Conservation (phyloP, 2,329 filamentous ascomycete genomes). For the Phaeosphaeria sp. region DNA sequence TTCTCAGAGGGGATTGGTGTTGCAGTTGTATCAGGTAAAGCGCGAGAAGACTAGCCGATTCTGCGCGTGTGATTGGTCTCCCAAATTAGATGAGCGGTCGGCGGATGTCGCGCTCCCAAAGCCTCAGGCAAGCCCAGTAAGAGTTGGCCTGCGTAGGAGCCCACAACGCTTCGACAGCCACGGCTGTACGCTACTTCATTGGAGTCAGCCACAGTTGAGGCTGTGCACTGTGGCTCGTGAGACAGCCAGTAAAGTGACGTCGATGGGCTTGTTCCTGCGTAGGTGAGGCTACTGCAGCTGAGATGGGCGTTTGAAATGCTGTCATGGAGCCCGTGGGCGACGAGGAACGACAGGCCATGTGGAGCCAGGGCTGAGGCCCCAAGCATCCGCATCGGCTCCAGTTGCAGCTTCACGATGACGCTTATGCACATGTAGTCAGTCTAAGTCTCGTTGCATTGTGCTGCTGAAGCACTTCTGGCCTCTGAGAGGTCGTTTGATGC, state of each 20-base stretch:
- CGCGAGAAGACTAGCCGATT: slow-evolving; percentile 23
- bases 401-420: slow-evolving; percentile 36
- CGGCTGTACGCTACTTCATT: slow-evolving; percentile 19
- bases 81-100: slow-evolving; percentile 17
- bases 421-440: slow-evolving; percentile 42
- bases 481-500: slow-evolving; percentile 37
- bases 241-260: slow-evolving; percentile 41
- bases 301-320: slow-evolving; percentile 30
- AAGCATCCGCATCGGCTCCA: slow-evolving; percentile 17
- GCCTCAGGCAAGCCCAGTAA: slow-evolving; percentile 26
- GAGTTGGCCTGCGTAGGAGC: slow-evolving; percentile 25
- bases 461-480: slow-evolving; percentile 33
- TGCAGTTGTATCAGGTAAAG: slow-evolving; percentile 35
- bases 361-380: slow-evolving; percentile 41
- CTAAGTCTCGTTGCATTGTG: slow-evolving; percentile 42
- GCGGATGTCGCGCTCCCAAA: slow-evolving; percentile 32
- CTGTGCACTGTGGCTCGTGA: slow-evolving; percentile 39
- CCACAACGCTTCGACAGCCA: slow-evolving; percentile 34
- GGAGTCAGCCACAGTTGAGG: slow-evolving; percentile 45
- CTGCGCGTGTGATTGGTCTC: slow-evolving; percentile 30
- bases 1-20: slow-evolving; percentile 26
- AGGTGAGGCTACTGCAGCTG: slow-evolving; percentile 39
- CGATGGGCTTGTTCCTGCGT: slow-evolving; percentile 30
- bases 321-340: slow-evolving; percentile 39
- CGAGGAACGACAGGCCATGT: slow-evolving; percentile 40